These are phyloP conservation scores for Fraxinus paxiana DNA, from an alignment of 305 asterid genomes.

Conservation along the genomic window DNA sequence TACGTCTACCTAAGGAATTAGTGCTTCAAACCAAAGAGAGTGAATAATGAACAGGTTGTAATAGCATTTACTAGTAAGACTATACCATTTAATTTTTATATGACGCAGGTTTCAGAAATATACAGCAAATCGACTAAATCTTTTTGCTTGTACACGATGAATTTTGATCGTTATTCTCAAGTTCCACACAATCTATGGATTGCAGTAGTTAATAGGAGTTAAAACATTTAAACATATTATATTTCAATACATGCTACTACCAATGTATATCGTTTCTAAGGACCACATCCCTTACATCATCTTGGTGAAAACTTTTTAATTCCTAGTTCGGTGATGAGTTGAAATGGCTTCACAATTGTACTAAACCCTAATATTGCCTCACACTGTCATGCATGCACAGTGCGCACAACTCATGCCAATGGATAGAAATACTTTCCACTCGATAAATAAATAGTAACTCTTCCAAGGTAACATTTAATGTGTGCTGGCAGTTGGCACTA, in stretches of 20 bases:
- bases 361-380: background rate
- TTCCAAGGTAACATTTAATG: background rate
- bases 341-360: background rate
- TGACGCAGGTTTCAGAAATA: background rate
- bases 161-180: background rate
- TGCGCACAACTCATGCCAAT: background rate
- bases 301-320: background rate
- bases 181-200: background rate
- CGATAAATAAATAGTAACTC: background rate
- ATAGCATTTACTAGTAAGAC: background rate
- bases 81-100: background rate
- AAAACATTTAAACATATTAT: background rate
- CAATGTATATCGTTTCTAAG: background rate
- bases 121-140: background rate
- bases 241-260: background rate
- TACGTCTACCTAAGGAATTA: background rate
- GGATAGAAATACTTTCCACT: background rate
- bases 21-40: slow-evolving; percentile 1
- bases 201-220: background rate
- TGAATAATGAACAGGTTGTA: background rate
- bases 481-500: background rate
- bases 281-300: background rate
- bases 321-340: background rate
- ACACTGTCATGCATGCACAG: background rate
- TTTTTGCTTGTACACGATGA: background rate